These are phyloP conservation scores for Strobilomyces echinocephalus DNA, from an alignment of 768 basidiomycete species.

Conservation along the genomic window DNA sequence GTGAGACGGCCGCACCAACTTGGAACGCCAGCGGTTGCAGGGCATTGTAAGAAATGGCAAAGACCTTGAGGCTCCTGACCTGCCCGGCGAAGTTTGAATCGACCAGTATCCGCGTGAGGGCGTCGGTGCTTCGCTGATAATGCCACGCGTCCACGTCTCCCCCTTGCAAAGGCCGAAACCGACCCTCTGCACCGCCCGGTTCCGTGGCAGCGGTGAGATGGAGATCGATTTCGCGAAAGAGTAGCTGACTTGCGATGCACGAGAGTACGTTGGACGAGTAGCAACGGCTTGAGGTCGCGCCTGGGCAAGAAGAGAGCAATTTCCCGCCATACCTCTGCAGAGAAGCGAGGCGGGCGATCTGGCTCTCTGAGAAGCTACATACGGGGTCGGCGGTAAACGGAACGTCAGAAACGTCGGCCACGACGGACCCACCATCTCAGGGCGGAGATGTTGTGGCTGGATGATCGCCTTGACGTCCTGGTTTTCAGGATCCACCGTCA, in stretches of 20 bases:
- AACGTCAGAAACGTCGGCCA: not conserved
- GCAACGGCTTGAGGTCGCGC: conserved; percentile 58
- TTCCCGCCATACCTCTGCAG: conserved; percentile 68
- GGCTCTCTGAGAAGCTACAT: conserved; percentile 33
- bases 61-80: conserved; percentile 55
- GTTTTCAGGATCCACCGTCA: conserved; percentile 62
- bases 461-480: conserved; percentile 61
- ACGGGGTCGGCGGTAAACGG: not conserved
- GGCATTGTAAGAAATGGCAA: conserved; percentile 45
- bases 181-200: conserved; percentile 13
- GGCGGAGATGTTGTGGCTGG: conserved; percentile 45
- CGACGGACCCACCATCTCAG: conserved; percentile 47
- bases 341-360: conserved; percentile 49
- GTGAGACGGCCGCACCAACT: conserved; percentile 40
- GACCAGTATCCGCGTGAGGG: conserved; percentile 60
- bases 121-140: conserved; percentile 61
- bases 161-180: conserved; percentile 11
- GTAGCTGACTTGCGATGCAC: conserved; percentile 60
- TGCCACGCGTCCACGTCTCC: conserved; percentile 45
- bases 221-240: conserved; percentile 61
- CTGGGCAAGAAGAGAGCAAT: conserved; percentile 59
- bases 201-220: conserved; percentile 46
- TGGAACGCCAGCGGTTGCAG: conserved; percentile 58
- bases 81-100: conserved; percentile 55
- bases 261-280: conserved; percentile 61